Evolutionary conservation across 2,329 filamentous ascomycete genomes (phyloP).

Genomic region (Nemania sp.): DNA sequence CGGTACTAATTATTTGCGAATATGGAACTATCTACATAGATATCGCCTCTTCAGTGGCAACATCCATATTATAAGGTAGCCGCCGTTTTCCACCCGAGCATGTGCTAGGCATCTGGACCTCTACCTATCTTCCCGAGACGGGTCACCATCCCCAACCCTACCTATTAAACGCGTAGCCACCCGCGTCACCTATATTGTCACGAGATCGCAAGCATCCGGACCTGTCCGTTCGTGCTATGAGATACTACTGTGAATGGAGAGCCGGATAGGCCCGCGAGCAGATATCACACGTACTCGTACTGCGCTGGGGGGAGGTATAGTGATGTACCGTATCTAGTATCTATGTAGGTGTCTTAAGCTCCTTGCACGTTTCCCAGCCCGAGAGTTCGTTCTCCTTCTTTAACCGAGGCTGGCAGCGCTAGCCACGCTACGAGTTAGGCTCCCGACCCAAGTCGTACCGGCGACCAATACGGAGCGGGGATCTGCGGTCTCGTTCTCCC

Average conservation of each 20-base stretch:
- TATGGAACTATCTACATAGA: too few species aligned
- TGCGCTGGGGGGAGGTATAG: not conserved
- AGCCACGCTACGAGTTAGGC: not conserved
- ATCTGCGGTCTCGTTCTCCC: slow-evolving; percentile 13
- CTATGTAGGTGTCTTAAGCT: too few species aligned
- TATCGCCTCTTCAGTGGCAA: too few species aligned
- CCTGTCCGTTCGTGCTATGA: not conserved
- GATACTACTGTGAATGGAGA: too few species aligned
- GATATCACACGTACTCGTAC: not conserved
- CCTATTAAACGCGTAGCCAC: not conserved
- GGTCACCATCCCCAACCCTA: not conserved
- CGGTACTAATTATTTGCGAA: too few species aligned
- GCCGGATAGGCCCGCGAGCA: not conserved
- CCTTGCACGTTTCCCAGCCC: not conserved
- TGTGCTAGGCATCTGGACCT: too few species aligned
- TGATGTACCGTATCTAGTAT: not conserved
- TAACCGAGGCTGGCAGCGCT: not conserved
- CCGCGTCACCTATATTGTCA: slow-evolving; percentile 2
- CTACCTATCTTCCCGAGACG: not conserved
- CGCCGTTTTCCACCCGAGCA: too few species aligned
- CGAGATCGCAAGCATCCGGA: slow-evolving; percentile 2
- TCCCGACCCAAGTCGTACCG: not conserved
- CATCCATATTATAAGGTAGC: too few species aligned
- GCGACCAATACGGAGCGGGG: slow-evolving; percentile 10
- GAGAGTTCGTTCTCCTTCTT: not conserved